A percentile compares a stretch with the other conserved stretches of the same genome.
Conservation (phyloP, 2,329 filamentous ascomycete genomes). For the Bertia moriformis region DNA sequence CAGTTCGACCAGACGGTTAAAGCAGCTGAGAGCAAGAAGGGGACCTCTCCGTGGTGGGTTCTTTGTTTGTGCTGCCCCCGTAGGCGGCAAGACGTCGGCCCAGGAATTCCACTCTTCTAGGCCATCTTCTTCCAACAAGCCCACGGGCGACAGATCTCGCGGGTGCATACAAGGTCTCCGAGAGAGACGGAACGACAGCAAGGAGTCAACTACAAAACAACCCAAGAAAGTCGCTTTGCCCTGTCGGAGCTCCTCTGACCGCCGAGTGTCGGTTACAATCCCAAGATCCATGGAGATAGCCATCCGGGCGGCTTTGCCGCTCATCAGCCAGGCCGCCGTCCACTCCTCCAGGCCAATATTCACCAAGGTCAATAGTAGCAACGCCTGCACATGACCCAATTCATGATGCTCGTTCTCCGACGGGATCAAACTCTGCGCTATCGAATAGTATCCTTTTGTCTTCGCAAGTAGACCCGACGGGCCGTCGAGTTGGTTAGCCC, state of each 20-base stretch:
- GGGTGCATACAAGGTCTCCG: constrained; percentile 25
- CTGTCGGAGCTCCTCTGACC: constrained; percentile 15
- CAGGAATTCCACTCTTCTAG: constrained; percentile 1
- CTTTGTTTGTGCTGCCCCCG: neutral
- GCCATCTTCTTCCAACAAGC: neutral
- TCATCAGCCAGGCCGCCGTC: constrained; percentile 34
- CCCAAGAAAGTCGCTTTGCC: constrained; percentile 29
- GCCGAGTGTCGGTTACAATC: constrained; percentile 9
- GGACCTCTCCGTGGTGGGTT: neutral
- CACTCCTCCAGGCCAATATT: constrained; percentile 28
- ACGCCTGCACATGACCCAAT: constrained; percentile 24
- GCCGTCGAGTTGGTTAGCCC: constrained; percentile 4
- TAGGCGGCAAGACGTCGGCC: neutral
- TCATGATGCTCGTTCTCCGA: constrained; percentile 20
- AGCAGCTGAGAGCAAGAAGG: neutral
- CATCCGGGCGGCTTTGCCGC: constrained; percentile 33
- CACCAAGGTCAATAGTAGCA: constrained; percentile 28
- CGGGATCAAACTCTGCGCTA: constrained; percentile 19
- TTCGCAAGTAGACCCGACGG: constrained; percentile 7
- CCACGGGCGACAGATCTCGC: constrained; percentile 12
- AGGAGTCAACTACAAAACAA: constrained; percentile 35
- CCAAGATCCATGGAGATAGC: constrained; percentile 21
- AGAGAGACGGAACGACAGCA: constrained; percentile 30
- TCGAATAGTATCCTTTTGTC: constrained; percentile 16
- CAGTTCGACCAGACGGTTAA: neutral